Evolutionary conservation across 139 green algal species (phyloP), one percentile per base, ranked within the genome.

Genomic region (Asterochloris sp.): DNA sequence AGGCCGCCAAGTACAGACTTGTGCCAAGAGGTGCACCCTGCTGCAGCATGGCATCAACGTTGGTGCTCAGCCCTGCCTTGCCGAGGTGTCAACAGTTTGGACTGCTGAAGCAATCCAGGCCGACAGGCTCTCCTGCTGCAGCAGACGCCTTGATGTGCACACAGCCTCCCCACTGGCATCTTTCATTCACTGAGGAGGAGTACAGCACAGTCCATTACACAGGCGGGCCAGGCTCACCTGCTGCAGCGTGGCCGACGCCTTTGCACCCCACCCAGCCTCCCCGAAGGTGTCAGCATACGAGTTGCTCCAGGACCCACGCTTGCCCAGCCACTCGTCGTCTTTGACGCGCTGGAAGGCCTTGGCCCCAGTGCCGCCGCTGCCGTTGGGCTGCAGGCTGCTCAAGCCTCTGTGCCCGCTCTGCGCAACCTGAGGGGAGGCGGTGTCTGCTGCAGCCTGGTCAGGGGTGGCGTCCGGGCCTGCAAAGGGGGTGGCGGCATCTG

Each of bases 211-310:
- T 12, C 79, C 21, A 27, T 38, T 67, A 21, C 19, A 26, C 13
- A 76, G 19, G 16, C 24, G 64, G 62, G 11, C 38, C 61, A 74
- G 26, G 17, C 80, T 73, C 38, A 93, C 91, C 87, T 87, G 82
- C 63, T 94, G 93, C 54, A 99, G 89, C 0, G 97, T 82, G 84
- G 97, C 87, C 82, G 98, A 92, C 74, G 96, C 96, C 82, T 97
- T 97, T 82, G 91, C 95, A n/a, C 96, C 96, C 92, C 93, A 99
- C 26, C 96, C 96, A 74, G 87, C 88, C 28, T 84, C 76, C 16
- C 94, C 94, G 85, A 96, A 92, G 0, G 87, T 90, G 61, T 83
- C 90, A 62, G 91, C 78, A 66, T 96, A 97, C 13, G 93, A 95
- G 80, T 94, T 90, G 82, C 95, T 84, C 73, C 90, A 92, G 23